phyloP scores from a whole-genome alignment of 805 yeast genomes.

The Ogataea minuta region DNA sequence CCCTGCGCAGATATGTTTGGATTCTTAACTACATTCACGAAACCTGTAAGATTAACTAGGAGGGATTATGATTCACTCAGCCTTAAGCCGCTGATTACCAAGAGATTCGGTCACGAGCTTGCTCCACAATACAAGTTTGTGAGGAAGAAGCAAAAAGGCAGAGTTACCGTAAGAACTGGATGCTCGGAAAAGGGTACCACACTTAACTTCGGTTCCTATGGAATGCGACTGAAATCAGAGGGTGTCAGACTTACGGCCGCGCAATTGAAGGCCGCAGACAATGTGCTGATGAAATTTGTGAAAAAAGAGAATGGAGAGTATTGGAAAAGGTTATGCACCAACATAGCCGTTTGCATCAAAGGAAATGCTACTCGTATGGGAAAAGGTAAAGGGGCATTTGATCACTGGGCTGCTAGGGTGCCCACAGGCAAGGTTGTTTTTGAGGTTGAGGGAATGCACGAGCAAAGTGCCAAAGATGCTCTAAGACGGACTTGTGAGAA shows the following conservation, averaged over 20 bases:
- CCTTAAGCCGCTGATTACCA: constrained; percentile 7
- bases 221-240: constrained; percentile 83
- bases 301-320: constrained; percentile 75
- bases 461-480: constrained; percentile 85
- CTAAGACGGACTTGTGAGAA: constrained; percentile 87
- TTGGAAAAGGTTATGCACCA: constrained; percentile 78
- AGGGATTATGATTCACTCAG: neutral
- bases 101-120: constrained; percentile 60
- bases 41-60: no score
- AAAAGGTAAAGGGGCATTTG: constrained; percentile 97
- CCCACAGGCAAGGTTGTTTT: constrained; percentile 93
- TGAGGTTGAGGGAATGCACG: constrained; percentile 79
- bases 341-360: constrained; percentile 88
- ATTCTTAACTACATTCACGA: no score
- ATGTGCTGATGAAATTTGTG: constrained; percentile 76
- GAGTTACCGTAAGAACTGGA: constrained; percentile 92
- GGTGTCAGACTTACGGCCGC: constrained; percentile 84
- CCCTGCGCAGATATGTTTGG: no score
- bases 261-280: constrained; percentile 89
- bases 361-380: constrained; percentile 99
- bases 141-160: constrained; percentile 85
- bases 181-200: constrained; percentile 90
- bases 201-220: constrained; percentile 77
- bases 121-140: constrained; percentile 73
- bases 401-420: constrained; percentile 94